Base-by-base conservation (phyloP, 148 eudicot genomes). In the Vaccinium vitisidaea region DNA sequence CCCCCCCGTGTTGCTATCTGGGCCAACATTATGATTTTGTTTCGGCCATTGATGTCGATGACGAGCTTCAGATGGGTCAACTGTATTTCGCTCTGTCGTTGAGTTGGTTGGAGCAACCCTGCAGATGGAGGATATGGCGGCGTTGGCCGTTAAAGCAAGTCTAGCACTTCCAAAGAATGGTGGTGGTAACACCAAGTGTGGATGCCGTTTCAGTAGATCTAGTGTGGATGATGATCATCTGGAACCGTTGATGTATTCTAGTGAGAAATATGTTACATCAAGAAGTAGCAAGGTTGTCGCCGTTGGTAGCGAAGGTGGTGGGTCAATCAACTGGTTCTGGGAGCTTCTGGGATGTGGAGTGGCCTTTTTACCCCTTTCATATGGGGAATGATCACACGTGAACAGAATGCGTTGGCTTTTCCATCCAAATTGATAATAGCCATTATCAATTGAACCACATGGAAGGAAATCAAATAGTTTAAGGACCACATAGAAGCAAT, bases 121-220 rank as follows among this genome's bases (percentile, higher is more conserved):
- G 50, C 81, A 63, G 86, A 90, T 88, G 56, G 88, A 78, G 75
- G 91, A 89, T 12, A 89, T 89, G 89, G 91, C 88, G 8, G 75
- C 85, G 21, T 65, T 89, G 87, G 91, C 90, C 1, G 84, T 71
- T 0, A 88, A 86, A 58, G 91, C 91, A 0, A 86, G 87, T 77
- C 5, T 21, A 61, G 87, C 81, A 36, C 71, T 83, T 12, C 14
- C 11, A 6, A 30, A 21, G 23, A 27, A 77, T 8, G 25, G n/a
- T 5, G 48, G 77, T 36, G 81, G 77, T 13, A 23, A 10, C 10
- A 32, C 0, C 12, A 53, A 39, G 71, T 83, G 73, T n/a, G 27
- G 67, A 8, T 56, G 80, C 7, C 36, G 70, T 18, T 23, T 4
- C 0, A 23, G 63, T 25, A 67, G 36, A 27, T 21, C 30, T 27